Base-by-base conservation (phyloP, 768 basidiomycete species). In the Suillus luteus region DNA sequence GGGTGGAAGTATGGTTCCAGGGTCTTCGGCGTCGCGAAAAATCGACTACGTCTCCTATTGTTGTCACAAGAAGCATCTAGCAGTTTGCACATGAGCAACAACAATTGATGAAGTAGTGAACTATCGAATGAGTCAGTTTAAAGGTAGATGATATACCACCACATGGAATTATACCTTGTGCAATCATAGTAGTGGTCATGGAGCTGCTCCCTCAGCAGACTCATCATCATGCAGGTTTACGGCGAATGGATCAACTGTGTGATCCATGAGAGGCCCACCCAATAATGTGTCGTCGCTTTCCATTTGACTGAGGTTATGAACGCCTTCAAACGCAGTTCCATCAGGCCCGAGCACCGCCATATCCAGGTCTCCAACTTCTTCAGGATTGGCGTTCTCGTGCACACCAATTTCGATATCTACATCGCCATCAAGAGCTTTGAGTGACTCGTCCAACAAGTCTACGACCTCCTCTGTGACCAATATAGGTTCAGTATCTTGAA, bases 311-410 rank as follows among this genome's bases (percentile, higher is more conserved):
- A 91, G 74, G 66, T 85, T 83, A 63, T 82, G 82, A 17, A 75
- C 75, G 40, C 71, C 74, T 66, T 88, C 88, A 52, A 86, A 82
- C 10, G 80, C 77, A 60, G 88, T 75, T 5, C 85, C 88, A 71
- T 90, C 90, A 3, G 90, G 85, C 15, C 83, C 90, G 41, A 92
- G 80, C 27, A 76, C 78, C 19, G 85, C 80, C 70, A 92, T 86
- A 65, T 90, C 87, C 73, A 93, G 73, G 59, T 80, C 82, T 59
- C 84, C 82, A 17, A 78, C 81, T 51, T 71, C 73, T 22, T 76
- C 76, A 58, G 69, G 64, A 48, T 74, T 70, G 51, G 64, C 61
- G 35, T 27, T 65, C 46, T 75, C 75, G 58, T 80, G 80, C 38
- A 77, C 74, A 52, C 66, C 80, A 5, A 79, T 77, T 44, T 78